These are phyloP conservation scores for Phytophthora cryptogea DNA, from an alignment of 352 stramenopile species.

Conservation along the genomic window DNA sequence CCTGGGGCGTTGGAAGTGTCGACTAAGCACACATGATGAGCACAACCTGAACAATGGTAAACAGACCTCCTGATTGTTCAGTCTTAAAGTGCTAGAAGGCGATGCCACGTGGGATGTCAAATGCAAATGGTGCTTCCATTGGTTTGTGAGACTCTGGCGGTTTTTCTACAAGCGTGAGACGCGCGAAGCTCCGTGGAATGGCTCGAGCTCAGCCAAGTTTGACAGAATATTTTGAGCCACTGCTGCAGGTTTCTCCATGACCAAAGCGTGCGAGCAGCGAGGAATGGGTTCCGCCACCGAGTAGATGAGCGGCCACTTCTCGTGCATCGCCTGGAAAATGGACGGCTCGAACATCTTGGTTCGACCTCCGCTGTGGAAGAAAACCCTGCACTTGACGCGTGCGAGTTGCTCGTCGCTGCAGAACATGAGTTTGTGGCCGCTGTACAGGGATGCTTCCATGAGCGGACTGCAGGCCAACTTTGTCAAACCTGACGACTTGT, in stretches of 20 bases:
- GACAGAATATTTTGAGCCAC: conserved; percentile 34
- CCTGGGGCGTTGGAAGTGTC: conserved; percentile 6
- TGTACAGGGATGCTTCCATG: conserved; percentile 39
- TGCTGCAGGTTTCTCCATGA: conserved; percentile 43
- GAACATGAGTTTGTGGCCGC: conserved; percentile 29
- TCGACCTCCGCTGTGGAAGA: conserved; percentile 22
- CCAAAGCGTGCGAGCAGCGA: conserved; percentile 35
- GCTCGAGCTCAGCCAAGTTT: conserved; percentile 28
- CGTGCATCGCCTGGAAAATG: conserved; percentile 21
- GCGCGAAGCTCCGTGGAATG: conserved; percentile 5
- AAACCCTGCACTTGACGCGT: conserved; percentile 16
- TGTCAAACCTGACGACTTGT: conserved; percentile 14
- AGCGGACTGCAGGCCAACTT: conserved; percentile 35
- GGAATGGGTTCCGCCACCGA: conserved; percentile 28
- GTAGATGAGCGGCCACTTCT: conserved; percentile 37
- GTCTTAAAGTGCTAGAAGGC: not conserved
- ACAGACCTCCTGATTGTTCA: conserved; percentile 18
- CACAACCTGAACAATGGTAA: conserved; percentile 5
- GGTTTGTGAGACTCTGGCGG: not conserved
- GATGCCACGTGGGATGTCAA: not conserved
- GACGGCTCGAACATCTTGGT: conserved; percentile 27
- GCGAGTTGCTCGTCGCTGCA: conserved; percentile 28
- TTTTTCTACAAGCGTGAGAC: conserved; percentile 13
- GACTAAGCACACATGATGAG: conserved; percentile 3
- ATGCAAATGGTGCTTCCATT: conserved; percentile 4